Percentiles rank a stretch among this genome's conserved stretches.
phyloP scores from a whole-genome alignment of 192 early-diverging fungal genomes.

The Coemansia sp. region DNA sequence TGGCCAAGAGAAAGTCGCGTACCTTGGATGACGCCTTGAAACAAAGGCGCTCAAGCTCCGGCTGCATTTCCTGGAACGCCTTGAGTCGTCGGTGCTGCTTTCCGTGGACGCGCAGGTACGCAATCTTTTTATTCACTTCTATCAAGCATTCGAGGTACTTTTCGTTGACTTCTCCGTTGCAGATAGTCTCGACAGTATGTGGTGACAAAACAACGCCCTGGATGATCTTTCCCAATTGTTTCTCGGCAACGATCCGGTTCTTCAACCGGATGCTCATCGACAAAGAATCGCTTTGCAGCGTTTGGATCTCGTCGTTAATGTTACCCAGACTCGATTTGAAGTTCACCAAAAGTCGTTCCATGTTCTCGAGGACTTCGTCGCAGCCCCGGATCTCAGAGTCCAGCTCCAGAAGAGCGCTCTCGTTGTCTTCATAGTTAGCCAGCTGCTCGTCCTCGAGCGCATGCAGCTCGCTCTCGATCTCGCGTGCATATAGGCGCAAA shows the following conservation, averaged over 20 bases:
- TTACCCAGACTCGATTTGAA: conserved; percentile 88
- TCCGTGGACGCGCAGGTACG: conserved; percentile 69
- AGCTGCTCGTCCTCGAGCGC: conserved; percentile 69
- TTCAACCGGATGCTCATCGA: conserved; percentile 79
- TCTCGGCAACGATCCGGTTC: conserved; percentile 83
- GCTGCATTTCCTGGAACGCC: conserved; percentile 83
- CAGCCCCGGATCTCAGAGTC: conserved; percentile 60
- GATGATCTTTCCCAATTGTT: conserved; percentile 68
- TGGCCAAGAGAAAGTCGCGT: conserved; percentile 82
- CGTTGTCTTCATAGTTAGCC: conserved; percentile 43
- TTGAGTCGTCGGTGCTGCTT: conserved; percentile 74
- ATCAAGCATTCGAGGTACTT: conserved; percentile 78
- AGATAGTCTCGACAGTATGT: conserved; percentile 76
- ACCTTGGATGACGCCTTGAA: conserved; percentile 82
- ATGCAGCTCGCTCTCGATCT: conserved; percentile 74
- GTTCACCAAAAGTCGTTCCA: conserved; percentile 81
- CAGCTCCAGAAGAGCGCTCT: conserved; percentile 35
- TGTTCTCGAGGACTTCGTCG: conserved; percentile 75
- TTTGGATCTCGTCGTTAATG: conserved; percentile 86
- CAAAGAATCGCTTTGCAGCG: conserved; percentile 78
- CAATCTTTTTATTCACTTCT: conserved; percentile 88
- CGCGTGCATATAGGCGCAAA: conserved; percentile 78
- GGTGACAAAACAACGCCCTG: conserved; percentile 86
- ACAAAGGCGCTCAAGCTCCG: conserved; percentile 89
- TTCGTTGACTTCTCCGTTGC: conserved; percentile 90